Conservation (phyloP, 2,329 filamentous ascomycete genomes). For the Penicillium sp. region DNA sequence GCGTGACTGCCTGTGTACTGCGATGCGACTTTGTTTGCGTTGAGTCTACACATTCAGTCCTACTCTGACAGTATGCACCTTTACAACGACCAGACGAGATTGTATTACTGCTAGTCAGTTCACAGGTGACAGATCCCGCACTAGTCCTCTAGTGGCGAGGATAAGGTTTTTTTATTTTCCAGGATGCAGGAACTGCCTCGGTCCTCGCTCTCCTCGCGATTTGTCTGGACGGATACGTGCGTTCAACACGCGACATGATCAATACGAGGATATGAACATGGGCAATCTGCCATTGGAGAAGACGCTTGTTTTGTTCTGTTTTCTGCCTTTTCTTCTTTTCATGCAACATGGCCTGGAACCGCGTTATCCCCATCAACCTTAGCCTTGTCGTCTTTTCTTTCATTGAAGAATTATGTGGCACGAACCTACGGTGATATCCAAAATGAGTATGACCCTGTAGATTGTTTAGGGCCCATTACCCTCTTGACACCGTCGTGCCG, state of each 20-base stretch:
- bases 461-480: not conserved
- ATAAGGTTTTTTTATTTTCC: not conserved
- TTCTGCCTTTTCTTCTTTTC: constrained; percentile 16
- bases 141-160: constrained; percentile 6
- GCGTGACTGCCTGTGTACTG: not conserved
- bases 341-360: constrained; percentile 6
- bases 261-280: constrained; percentile 2
- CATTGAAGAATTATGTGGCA: not conserved
- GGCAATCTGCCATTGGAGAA: constrained; percentile 5
- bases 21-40: not conserved
- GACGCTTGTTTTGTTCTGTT: constrained; percentile 8
- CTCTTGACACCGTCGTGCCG: not conserved
- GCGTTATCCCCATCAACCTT: constrained; percentile 3
- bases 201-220: not conserved
- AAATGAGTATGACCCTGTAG: not conserved
- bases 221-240: constrained; percentile 9
- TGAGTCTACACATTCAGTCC: not conserved
- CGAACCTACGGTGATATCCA: constrained; percentile 3
- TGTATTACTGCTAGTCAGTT: constrained; percentile 1
- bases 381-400: constrained; percentile 4
- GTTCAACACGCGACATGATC: constrained; percentile 23
- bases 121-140: not conserved
- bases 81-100: constrained; percentile 5
- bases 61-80: not conserved
- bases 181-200: constrained; percentile 1